Base-by-base conservation (phyloP, 345 rosid genomes). In the Xanthoceras sorbifolium region DNA sequence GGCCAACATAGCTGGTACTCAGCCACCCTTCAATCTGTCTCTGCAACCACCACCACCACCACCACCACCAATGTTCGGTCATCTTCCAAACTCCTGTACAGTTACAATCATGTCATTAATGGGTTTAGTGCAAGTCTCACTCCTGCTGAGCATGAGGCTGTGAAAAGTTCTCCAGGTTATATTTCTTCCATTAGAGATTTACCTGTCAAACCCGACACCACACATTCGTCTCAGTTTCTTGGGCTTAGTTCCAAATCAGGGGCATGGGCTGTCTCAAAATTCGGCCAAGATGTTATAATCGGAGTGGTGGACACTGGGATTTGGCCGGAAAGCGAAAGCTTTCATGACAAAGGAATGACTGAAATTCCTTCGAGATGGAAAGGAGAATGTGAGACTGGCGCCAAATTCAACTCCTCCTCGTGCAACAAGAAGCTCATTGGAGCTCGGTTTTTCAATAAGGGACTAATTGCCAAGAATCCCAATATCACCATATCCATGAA, bases 361-460 rank as follows among this genome's bases (percentile, higher is more conserved):
- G 78, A 44, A n/a, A 55, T 88, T 32, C 91, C 88, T 4, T 40
- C 82, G 0, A 80, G 64, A 34, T 88, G 91, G 91, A 86, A 78
- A 83, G 91, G 91, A 0, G 42, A 79, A 72, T 88, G 91, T 46
- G 82, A 83, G 75, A 74, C 20, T 9, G 89, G 91, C 22, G 67
- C 80, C n/a, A 76, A 84, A 11, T 88, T 88, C 84, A 83, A 80
- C 74, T 71, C 87, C 36, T 83, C 88, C 3, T 23, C 86, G 76
- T 88, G 89, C 82, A 88, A 88, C 78, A 82, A 76, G 80, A 88
- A 88, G 77, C 84, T 88, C 31, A 82, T 88, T 22, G 91, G 91
- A 31, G 91, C 91, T 9, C 38, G 89, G 26, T 84, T 25, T 77
- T 88, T 88, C 77, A 86, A 85, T 78, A 84, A 76, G 83, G 91